A percentile compares a stretch with the other conserved stretches of the same genome.
Evolutionary conservation across 2,329 filamentous ascomycete species (phyloP).

Genomic region (Fonsecaea monophora): DNA sequence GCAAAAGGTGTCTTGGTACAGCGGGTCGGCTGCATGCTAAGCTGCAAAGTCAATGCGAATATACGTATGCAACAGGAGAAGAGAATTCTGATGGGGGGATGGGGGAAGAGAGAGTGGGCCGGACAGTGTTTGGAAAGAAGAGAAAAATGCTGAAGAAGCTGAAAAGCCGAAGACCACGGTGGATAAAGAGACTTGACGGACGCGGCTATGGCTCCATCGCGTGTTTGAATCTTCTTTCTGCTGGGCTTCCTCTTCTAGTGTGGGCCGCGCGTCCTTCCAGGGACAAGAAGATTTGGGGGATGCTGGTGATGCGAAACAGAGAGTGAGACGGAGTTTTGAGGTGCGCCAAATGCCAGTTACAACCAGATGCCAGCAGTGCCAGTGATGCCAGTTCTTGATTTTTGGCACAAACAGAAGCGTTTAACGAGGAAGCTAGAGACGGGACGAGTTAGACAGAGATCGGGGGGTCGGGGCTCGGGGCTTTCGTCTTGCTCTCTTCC

Average conservation of each 20-base stretch:
- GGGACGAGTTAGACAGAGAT: constrained; percentile 12
- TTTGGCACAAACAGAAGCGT: not conserved
- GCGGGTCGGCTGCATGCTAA: constrained; percentile 33
- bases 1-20: constrained; percentile 22
- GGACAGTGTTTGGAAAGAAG: constrained; percentile 16
- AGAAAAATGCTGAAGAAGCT: constrained; percentile 1
- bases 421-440: not conserved
- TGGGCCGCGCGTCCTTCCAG: constrained; percentile 18
- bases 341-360: constrained; percentile 2
- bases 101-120: constrained; percentile 29
- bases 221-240: constrained; percentile 6
- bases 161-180: not conserved
- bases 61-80: constrained; percentile 12
- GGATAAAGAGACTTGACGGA: not conserved
- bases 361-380: not conserved
- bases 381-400: constrained; percentile 5
- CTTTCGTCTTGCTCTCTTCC: not conserved
- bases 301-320: constrained; percentile 10
- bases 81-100: not conserved
- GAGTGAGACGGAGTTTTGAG: constrained; percentile 12
- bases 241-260: not conserved
- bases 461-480: constrained; percentile 6
- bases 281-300: constrained; percentile 6
- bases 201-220: not conserved
- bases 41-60: constrained; percentile 14